Conservation (phyloP, 441 rosid species). For the Melastoma candidum region DNA sequence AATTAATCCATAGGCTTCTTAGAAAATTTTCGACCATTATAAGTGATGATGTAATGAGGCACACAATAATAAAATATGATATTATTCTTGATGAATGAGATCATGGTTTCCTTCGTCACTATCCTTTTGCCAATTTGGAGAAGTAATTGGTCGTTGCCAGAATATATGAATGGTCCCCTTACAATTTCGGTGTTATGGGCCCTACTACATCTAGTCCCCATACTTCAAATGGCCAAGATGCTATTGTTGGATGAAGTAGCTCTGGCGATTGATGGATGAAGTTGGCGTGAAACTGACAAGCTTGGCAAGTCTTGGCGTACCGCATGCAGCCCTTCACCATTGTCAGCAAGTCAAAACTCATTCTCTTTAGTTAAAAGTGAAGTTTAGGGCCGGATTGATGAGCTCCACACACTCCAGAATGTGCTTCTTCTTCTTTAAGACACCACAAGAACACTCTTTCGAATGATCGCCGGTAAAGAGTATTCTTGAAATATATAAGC, state of each 20-base stretch:
- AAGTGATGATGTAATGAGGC: not conserved
- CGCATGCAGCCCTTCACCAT: constrained; percentile 3
- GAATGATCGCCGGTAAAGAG: no score
- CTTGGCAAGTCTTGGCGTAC: not conserved
- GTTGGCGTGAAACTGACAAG: not conserved
- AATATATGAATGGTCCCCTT: not conserved
- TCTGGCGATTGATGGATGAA: not conserved
- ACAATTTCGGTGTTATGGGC: not conserved
- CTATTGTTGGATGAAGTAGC: not conserved
- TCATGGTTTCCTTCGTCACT: not conserved
- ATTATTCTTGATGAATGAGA: not conserved
- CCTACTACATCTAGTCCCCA: constrained; percentile 8
- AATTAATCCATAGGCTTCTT: no score
- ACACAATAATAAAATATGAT: constrained; percentile 1
- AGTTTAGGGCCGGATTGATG: no score
- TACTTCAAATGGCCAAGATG: constrained; percentile 3
- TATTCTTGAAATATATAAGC: no score
- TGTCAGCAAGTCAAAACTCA: constrained; percentile 8
- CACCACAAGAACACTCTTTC: no score
- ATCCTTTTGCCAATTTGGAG: constrained; percentile 2
- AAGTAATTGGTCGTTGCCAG: not conserved
- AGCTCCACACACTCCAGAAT: no score
- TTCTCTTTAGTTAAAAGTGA: no score
- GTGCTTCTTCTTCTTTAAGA: no score
- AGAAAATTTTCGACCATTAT: no score